Conservation (phyloP, 2,329 filamentous ascomycete species). For the Trichophaea hybrida region DNA sequence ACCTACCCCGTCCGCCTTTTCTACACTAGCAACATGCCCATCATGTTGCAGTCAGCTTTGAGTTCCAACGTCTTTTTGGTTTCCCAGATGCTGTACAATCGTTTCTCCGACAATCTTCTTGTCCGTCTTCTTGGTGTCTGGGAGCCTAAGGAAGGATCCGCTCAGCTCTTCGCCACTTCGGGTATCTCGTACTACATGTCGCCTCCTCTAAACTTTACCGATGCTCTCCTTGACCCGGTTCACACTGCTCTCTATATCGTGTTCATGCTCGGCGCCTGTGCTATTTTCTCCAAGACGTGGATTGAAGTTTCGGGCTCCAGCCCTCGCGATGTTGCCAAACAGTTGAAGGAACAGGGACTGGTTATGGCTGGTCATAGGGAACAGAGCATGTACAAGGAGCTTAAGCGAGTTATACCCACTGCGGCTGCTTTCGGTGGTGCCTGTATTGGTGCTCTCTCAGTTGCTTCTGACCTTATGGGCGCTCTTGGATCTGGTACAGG, state of each 20-base stretch:
- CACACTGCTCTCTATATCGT: slow-evolving; percentile 90
- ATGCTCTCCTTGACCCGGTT: slow-evolving; percentile 89
- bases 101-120: slow-evolving; percentile 96
- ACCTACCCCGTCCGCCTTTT: slow-evolving; percentile 95
- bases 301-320: slow-evolving; percentile 97
- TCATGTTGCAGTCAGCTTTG: slow-evolving; percentile 98
- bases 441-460: slow-evolving; percentile 94
- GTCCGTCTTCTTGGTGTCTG: slow-evolving; percentile 95
- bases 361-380: slow-evolving; percentile 99
- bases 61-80: slow-evolving; percentile 99
- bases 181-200: slow-evolving; percentile 99
- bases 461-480: slow-evolving; percentile 87
- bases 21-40: slow-evolving; percentile 99
- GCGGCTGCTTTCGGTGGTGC: slow-evolving; percentile 96
- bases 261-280: slow-evolving; percentile 96
- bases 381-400: slow-evolving; percentile 99
- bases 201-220: slow-evolving; percentile 91
- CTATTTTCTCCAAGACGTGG: slow-evolving; percentile 99
- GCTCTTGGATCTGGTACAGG: slow-evolving; percentile 92
- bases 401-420: slow-evolving; percentile 97
- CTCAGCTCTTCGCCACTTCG: slow-evolving; percentile 84
- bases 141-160: slow-evolving; percentile 91
- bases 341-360: slow-evolving; percentile 97
- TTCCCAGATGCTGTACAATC: slow-evolving; percentile 97
- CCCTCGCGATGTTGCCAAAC: slow-evolving; percentile 96